phyloP scores from a whole-genome alignment of 495 filamentous ascomycete species.

The Lasiosphaeriaceae sp. region DNA sequence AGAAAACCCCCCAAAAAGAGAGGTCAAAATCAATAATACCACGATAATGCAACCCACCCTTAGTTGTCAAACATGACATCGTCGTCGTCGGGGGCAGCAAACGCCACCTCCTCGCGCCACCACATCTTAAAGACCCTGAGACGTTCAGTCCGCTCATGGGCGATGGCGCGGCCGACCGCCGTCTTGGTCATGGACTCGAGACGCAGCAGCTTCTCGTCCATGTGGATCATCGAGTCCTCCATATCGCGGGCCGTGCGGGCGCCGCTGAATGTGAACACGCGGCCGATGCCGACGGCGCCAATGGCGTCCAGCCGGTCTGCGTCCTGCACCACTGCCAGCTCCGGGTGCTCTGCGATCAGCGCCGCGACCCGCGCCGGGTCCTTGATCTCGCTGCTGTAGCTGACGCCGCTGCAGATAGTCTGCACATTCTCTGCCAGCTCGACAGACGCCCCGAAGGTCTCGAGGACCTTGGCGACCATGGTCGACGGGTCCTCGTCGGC shows the following conservation, averaged over 20 bases:
- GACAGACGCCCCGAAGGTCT: constrained; percentile 48
- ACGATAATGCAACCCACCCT: background rate
- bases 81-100: constrained; percentile 8
- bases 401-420: constrained; percentile 66
- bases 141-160: constrained; percentile 59
- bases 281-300: constrained; percentile 76
- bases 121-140: constrained; percentile 60
- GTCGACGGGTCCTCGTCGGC: constrained; percentile 48
- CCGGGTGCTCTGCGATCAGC: constrained; percentile 58
- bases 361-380: constrained; percentile 48
- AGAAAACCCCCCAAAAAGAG: too few relatives aligned
- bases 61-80: background rate
- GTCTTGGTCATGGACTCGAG: constrained; percentile 86
- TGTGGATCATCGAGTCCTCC: constrained; percentile 65
- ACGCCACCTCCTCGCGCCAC: constrained; percentile 64
- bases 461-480: constrained; percentile 55
- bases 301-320: constrained; percentile 87
- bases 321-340: constrained; percentile 83
- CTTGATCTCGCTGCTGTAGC: constrained; percentile 69
- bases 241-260: constrained; percentile 54
- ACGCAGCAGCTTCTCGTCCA: constrained; percentile 72
- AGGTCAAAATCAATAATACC: background rate
- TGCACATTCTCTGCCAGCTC: constrained; percentile 62
- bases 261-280: constrained; percentile 73
- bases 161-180: constrained; percentile 61